These are phyloP conservation scores for Aspergillus bombycis DNA, from an alignment of 2,329 filamentous ascomycete genomes.

Conservation along the genomic window DNA sequence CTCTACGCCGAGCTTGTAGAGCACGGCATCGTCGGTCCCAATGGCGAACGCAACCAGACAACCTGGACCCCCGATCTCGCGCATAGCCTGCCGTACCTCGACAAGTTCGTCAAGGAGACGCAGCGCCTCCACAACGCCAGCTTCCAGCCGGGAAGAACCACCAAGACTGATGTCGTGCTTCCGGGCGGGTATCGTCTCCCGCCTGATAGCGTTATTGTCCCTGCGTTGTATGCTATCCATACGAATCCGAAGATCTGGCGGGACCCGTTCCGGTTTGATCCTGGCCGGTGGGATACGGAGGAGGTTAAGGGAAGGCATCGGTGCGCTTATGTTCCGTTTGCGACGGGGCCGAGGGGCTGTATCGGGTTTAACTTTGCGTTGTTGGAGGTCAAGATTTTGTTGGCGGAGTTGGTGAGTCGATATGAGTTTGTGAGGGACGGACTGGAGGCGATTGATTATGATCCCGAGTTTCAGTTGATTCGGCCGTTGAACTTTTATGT, in stretches of 20 bases:
- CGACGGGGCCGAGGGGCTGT: slow-evolving; percentile 58
- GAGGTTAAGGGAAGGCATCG: slow-evolving; percentile 54
- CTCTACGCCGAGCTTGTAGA: slow-evolving; percentile 60
- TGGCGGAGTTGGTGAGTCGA: slow-evolving; percentile 60
- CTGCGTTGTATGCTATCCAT: slow-evolving; percentile 51
- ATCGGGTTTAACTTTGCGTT: slow-evolving; percentile 67
- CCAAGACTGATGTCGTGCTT: slow-evolving; percentile 59
- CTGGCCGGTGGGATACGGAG: slow-evolving; percentile 62
- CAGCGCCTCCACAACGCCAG: slow-evolving; percentile 64
- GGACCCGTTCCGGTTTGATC: slow-evolving; percentile 61
- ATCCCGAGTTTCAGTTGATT: slow-evolving; percentile 25
- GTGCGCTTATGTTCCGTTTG: slow-evolving; percentile 61
- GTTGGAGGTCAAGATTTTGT: slow-evolving; percentile 58
- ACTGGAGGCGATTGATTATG: slow-evolving; percentile 40
- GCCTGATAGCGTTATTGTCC: slow-evolving; percentile 57
- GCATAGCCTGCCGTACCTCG: slow-evolving; percentile 42
- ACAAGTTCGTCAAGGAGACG: slow-evolving; percentile 64
- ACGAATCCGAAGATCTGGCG: slow-evolving; percentile 61
- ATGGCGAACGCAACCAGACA: slow-evolving; percentile 34
- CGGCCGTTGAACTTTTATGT: slow-evolving; percentile 26
- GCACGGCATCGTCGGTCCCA: slow-evolving; percentile 40
- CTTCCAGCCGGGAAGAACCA: slow-evolving; percentile 63
- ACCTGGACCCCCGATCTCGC: slow-evolving; percentile 48
- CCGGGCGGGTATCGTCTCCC: slow-evolving; percentile 64
- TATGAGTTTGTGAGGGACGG: slow-evolving; percentile 58